Evolutionary conservation across 2,329 filamentous ascomycete genomes (phyloP).

Genomic region (Colletotrichum sp.): DNA sequence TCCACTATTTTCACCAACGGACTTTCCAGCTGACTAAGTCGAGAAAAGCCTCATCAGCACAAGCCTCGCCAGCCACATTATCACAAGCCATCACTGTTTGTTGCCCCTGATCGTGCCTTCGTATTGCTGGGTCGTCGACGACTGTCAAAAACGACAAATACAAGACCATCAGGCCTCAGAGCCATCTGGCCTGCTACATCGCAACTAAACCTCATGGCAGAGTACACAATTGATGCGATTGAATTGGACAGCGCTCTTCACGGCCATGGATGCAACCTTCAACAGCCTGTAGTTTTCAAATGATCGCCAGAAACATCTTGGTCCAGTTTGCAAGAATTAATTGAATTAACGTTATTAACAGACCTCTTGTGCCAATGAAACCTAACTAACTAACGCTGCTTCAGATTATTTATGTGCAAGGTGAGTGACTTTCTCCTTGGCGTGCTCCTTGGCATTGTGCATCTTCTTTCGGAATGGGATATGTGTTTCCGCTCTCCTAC

Average conservation of each 20-base stretch:
- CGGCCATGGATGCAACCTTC: background rate
- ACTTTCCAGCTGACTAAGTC: background rate
- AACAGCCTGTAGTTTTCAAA: background rate
- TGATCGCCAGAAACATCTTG: background rate
- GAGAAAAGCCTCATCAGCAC: background rate
- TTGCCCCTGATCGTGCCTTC: background rate
- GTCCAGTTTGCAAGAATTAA: background rate
- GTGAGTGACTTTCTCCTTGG: conserved; percentile 20
- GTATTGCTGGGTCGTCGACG: no score
- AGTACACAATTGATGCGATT: background rate
- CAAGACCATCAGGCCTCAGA: background rate
- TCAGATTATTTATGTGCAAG: background rate
- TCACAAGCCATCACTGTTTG: background rate
- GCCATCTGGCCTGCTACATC: background rate
- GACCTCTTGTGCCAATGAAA: background rate
- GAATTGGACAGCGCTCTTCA: background rate
- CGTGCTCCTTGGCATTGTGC: conserved; percentile 30
- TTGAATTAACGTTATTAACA: background rate
- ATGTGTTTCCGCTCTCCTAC: conserved; percentile 32
- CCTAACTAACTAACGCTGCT: background rate
- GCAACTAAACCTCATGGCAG: background rate
- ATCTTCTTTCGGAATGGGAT: conserved; percentile 33
- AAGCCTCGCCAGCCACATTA: background rate
- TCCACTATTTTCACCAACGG: background rate
- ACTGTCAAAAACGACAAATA: background rate